A percentile compares a stretch with the other conserved stretches of the same genome.
Conservation (phyloP, 106 monocot species). For the Acanthochlamys bracteata region DNA sequence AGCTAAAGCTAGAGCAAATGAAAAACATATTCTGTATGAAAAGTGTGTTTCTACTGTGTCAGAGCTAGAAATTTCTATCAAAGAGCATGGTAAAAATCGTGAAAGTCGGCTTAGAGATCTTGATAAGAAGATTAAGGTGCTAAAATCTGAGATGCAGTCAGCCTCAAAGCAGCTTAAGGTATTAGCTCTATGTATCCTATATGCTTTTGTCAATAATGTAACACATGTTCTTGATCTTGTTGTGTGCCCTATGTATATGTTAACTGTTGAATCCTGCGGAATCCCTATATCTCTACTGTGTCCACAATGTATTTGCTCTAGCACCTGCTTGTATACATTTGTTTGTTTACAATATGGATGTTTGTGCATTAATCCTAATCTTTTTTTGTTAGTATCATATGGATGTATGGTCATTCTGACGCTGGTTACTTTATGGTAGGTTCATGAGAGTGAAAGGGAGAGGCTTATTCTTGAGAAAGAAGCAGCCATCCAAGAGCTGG, state of each 20-base stretch:
- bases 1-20: conserved; percentile 32
- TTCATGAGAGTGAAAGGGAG: conserved; percentile 74
- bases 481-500: conserved; percentile 65
- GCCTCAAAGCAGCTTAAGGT: conserved; percentile 81
- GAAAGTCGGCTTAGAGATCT: conserved; percentile 66
- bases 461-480: conserved; percentile 92
- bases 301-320: no score
- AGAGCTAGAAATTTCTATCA: conserved; percentile 65
- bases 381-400: no score
- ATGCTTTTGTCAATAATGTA: neutral
- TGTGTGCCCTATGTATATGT: no score
- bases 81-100: conserved; percentile 56
- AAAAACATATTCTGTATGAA: conserved; percentile 47
- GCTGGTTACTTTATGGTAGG: conserved; percentile 23
- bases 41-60: conserved; percentile 49
- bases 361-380: no score
- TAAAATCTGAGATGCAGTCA: conserved; percentile 76
- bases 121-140: conserved; percentile 60
- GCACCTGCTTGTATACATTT: no score
- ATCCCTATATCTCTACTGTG: no score
- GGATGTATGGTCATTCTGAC: no score
- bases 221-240: neutral
- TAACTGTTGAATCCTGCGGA: no score
- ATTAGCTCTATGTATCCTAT: neutral
- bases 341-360: no score